A percentile compares a stretch with the other conserved stretches of the same genome.
phyloP scores from a whole-genome alignment of 352 stramenopile genomes.

The Globisporangium middletonii region DNA sequence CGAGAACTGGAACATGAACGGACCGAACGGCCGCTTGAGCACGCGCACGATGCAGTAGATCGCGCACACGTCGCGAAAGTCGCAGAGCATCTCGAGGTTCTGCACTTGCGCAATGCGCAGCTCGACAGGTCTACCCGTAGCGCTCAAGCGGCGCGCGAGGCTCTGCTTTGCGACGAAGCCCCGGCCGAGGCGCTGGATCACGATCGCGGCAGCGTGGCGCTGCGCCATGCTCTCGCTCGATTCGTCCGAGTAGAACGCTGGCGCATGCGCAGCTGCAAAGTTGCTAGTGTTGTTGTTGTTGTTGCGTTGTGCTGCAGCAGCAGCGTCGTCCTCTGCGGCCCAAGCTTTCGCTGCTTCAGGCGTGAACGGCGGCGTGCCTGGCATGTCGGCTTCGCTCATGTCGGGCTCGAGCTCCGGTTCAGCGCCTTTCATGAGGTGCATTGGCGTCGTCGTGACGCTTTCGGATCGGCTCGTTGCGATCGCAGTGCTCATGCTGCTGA shows the following conservation, averaged over 20 bases:
- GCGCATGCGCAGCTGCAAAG: conserved; percentile 5
- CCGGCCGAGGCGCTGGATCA: conserved; percentile 31
- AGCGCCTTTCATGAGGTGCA: background rate
- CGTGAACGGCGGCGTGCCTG: conserved; percentile 58
- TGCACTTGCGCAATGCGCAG: conserved; percentile 37
- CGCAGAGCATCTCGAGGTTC: conserved; percentile 67
- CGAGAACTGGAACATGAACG: conserved; percentile 86
- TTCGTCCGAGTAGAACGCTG: conserved; percentile 19
- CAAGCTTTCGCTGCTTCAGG: conserved; percentile 26
- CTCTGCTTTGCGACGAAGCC: conserved; percentile 29
- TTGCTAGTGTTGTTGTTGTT: background rate
- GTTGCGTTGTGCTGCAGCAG: conserved; percentile 2
- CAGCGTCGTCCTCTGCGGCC: conserved; percentile 9
- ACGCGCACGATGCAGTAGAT: conserved; percentile 76
- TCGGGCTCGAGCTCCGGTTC: conserved; percentile 24
- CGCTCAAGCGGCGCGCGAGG: conserved; percentile 39
- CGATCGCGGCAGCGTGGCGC: conserved; percentile 26
- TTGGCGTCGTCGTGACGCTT: conserved; percentile 2
- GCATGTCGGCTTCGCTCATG: conserved; percentile 36
- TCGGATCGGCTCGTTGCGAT: conserved; percentile 9
- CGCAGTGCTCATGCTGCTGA: background rate
- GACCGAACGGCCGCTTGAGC: conserved; percentile 81
- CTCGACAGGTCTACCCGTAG: conserved; percentile 55
- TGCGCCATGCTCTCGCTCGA: conserved; percentile 20
- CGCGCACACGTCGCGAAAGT: conserved; percentile 61